Evolutionary conservation across 176 grass and related monocot genomes (phyloP).

Genomic region (Carex kokanica): DNA sequence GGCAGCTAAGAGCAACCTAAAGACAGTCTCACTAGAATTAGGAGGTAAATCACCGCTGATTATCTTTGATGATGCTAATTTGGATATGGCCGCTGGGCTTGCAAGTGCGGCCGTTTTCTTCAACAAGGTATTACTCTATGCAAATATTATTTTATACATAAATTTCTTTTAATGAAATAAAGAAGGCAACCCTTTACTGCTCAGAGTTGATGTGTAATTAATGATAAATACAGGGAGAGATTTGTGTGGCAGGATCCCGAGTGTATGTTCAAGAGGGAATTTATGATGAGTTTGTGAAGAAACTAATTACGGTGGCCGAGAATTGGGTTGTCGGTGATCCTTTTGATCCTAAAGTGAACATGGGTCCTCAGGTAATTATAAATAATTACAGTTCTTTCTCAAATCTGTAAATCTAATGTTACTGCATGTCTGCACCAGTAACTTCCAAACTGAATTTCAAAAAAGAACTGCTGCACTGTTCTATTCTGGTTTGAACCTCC

Average conservation of each 20-base stretch:
- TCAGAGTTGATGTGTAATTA: background rate
- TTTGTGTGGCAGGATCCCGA: slow-evolving; percentile 62
- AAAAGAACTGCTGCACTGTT: background rate
- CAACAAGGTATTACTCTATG: slow-evolving; percentile 59
- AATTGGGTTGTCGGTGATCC: slow-evolving; percentile 73
- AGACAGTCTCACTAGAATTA: slow-evolving; percentile 76
- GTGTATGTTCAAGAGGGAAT: slow-evolving; percentile 95
- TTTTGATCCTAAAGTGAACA: slow-evolving; percentile 56
- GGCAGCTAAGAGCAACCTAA: slow-evolving; percentile 76
- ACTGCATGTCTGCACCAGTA: background rate
- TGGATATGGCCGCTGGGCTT: slow-evolving; percentile 68
- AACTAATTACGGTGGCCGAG: slow-evolving; percentile 43
- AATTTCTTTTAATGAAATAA: background rate
- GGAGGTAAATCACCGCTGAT: slow-evolving; percentile 81
- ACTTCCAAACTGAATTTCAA: background rate
- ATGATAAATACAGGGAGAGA: slow-evolving; percentile 54
- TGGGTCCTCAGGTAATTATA: slow-evolving; percentile 65
- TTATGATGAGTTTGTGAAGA: slow-evolving; percentile 80
- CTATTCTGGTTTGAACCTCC: background rate
- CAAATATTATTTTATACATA: background rate
- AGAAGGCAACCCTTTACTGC: background rate
- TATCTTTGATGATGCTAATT: slow-evolving; percentile 76
- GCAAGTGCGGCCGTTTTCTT: slow-evolving; percentile 45
- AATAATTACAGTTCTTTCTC: background rate
- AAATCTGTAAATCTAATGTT: background rate